Conservation (phyloP, 2,329 filamentous ascomycete species). For the Pseudogymnoascus sp. region DNA sequence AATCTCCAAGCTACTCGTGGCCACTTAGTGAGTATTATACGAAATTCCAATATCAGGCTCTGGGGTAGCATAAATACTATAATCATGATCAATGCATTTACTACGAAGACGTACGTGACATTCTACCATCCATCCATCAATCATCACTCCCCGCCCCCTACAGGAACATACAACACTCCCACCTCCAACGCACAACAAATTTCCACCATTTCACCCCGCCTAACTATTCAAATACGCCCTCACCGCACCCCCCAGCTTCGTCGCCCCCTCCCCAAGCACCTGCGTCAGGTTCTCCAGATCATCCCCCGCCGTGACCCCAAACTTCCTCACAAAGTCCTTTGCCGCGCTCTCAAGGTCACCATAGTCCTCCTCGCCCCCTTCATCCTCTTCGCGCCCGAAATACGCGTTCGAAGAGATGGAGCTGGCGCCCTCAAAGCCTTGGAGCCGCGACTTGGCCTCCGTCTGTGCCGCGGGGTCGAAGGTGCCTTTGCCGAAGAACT, state of each 20-base stretch:
- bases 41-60: neutral
- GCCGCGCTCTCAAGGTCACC: constrained; percentile 88
- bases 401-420: constrained; percentile 95
- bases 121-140: neutral
- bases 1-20: no score
- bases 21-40: no score
- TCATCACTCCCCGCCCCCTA: neutral
- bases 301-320: constrained; percentile 91
- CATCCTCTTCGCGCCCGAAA: constrained; percentile 87
- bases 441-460: constrained; percentile 79
- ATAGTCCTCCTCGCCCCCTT: constrained; percentile 65
- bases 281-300: constrained; percentile 86
- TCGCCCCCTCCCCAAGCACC: constrained; percentile 77
- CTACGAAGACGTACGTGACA: neutral
- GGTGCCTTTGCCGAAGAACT: constrained; percentile 88
- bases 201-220: neutral
- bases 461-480: constrained; percentile 73
- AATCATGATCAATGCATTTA: neutral
- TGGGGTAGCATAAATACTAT: neutral
- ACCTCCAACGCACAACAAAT: neutral
- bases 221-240: constrained; percentile 48
- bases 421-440: constrained; percentile 86
- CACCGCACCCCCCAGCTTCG: constrained; percentile 69
- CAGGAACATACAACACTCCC: neutral
- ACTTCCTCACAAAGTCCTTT: constrained; percentile 91